Percentiles rank a stretch among this genome's conserved stretches.
These are phyloP conservation scores for Pelargonium fulgidum DNA, from an alignment of 441 rosid genomes.

Conservation along the genomic window DNA sequence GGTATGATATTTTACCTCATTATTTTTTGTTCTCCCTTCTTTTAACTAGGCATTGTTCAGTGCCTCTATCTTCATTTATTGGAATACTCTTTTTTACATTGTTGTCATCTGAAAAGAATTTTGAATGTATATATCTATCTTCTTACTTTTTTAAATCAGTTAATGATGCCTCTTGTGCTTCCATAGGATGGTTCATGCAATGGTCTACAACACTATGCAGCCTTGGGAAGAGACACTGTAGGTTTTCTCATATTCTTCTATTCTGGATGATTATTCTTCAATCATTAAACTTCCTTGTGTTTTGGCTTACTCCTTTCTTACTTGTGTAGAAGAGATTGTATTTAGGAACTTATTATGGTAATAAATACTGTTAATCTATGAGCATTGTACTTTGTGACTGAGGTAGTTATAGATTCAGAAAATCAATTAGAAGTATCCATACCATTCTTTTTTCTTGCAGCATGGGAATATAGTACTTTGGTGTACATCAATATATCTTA, in stretches of 20 bases:
- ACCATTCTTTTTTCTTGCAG: background rate
- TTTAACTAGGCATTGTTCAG: background rate
- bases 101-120: background rate
- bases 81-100: background rate
- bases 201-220: slow-evolving; percentile 99
- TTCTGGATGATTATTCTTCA: slow-evolving; percentile 4
- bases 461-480: background rate
- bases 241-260: slow-evolving; percentile 5
- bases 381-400: background rate
- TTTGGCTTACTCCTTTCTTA: background rate
- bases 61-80: background rate
- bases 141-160: slow-evolving; percentile 6
- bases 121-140: background rate
- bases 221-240: slow-evolving; percentile 97
- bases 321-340: background rate
- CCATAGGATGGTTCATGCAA: slow-evolving; percentile 97
- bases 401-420: background rate
- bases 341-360: background rate
- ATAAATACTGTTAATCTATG: background rate
- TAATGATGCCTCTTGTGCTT: slow-evolving; percentile 16
- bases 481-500: background rate
- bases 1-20: background rate
- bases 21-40: background rate
- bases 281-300: background rate
- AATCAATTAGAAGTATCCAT: background rate